phyloP scores from a whole-genome alignment of 2,329 filamentous ascomycete genomes.

The Neonectria coccinea region DNA sequence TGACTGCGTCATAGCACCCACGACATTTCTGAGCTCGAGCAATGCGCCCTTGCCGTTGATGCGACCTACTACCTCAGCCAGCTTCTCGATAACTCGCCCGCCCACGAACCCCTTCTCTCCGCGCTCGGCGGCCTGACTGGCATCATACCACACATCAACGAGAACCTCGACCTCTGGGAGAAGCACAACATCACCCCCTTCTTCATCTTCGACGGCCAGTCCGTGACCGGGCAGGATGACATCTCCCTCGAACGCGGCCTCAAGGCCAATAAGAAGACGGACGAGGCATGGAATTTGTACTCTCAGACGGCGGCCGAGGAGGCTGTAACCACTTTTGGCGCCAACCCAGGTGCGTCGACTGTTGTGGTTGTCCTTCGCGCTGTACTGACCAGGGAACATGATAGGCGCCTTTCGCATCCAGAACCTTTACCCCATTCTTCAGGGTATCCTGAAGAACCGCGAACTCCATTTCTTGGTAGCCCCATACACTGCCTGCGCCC shows the following conservation, averaged over 20 bases:
- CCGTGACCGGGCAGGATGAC: slow-evolving; percentile 80
- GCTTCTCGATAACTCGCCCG: slow-evolving; percentile 76
- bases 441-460: slow-evolving; percentile 76
- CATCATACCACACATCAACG: slow-evolving; percentile 79
- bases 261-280: slow-evolving; percentile 76
- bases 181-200: slow-evolving; percentile 78
- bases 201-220: slow-evolving; percentile 93
- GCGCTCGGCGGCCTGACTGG: slow-evolving; percentile 91
- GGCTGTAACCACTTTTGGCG: slow-evolving; percentile 87
- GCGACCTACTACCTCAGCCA: slow-evolving; percentile 88
- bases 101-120: slow-evolving; percentile 87
- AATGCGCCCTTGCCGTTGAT: slow-evolving; percentile 84
- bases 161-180: slow-evolving; percentile 79
- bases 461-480: slow-evolving; percentile 82
- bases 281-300: slow-evolving; percentile 89
- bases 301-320: slow-evolving; percentile 81
- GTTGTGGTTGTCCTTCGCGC: slow-evolving; percentile 4
- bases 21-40: slow-evolving; percentile 77
- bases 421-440: slow-evolving; percentile 81
- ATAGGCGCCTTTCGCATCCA: slow-evolving; percentile 77
- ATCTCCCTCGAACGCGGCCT: slow-evolving; percentile 72
- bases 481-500: slow-evolving; percentile 87
- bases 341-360: slow-evolving; percentile 71
- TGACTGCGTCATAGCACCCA: slow-evolving; percentile 60
- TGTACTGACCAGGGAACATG: slow-evolving; percentile 44